Evolutionary conservation across 768 basidiomycete species (phyloP), one percentile per base, ranked within the genome.

Genomic region (Fomitopsis pulvina): DNA sequence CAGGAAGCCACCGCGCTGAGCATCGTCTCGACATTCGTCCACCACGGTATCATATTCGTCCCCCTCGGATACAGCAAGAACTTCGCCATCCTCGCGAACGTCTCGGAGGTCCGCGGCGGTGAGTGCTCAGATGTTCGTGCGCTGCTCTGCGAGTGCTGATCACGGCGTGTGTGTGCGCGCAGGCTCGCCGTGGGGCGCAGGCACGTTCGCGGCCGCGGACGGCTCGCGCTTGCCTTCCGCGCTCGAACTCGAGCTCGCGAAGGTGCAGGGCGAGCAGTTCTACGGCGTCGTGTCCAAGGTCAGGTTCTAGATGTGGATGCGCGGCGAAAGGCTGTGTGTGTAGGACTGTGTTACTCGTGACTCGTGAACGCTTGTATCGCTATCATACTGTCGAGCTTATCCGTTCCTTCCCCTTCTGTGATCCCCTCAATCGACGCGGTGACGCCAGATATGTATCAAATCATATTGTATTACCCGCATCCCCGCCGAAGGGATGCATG

Each of bases 131-230:
- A 30, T 30, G 7, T 30, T 37, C 34, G n/a, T n/a, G n/a, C n/a
- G 12, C 26, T 26, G 18, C 22, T 28, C 27, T 44, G 20, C 48
- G 43, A 30, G n/a, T 4, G 14, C 34, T 7, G 7, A 18, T 14
- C 14, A 14, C 30, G 40, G 20, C 12, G 12, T 21, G n/a, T 45
- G 27, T 39, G 4, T 20, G 10, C 47, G 83, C 85, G 86, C 48
- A 83, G 86, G 87, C 40, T 83, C 84, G 18, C 77, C 90, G 0
- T 93, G 83, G 79, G 90, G 90, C 55, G 81, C 86, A n/a, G 87
- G 85, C 41, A 85, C 85, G 27, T 71, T 78, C 57, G 72, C 83
- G 11, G 73, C 70, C 39, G 60, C 66, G 8, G 73, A 76, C 52
- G 83, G 81, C 37, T 47, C 46, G 30, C 81, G 85, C 56, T 75